Conservation (phyloP, 2,329 filamentous ascomycete species). For the Metarhizium anisopliae region DNA sequence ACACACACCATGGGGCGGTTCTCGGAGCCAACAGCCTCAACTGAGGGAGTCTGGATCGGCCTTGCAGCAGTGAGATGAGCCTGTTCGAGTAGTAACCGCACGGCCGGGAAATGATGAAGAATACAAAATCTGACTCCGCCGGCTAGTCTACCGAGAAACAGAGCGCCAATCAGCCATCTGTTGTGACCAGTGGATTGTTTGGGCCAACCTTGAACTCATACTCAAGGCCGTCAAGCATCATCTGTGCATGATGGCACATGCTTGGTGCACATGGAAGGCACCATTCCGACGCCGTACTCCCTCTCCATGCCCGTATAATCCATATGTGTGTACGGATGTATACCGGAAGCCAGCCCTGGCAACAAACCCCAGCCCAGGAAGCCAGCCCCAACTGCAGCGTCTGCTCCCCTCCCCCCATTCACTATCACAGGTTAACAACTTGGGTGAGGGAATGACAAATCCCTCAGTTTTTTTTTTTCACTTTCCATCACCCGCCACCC, state of each 20-base stretch:
- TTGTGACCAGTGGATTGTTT: neutral
- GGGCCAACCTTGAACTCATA: neutral
- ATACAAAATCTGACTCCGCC: neutral
- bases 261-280: neutral
- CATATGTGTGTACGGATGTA: neutral
- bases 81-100: conserved; percentile 4
- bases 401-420: neutral
- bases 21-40: conserved; percentile 1
- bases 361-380: neutral
- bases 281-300: neutral
- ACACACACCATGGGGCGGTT: neutral
- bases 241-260: neutral
- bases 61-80: conserved; percentile 3
- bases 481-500: neutral
- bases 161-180: conserved; percentile 1
- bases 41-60: conserved; percentile 4
- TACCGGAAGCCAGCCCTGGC: neutral
- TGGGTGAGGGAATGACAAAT: neutral
- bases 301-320: no score
- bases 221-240: no score
- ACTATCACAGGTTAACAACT: neutral
- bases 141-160: conserved; percentile 6
- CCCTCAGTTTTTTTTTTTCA: neutral
- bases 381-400: neutral
- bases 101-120: conserved; percentile 4